These are phyloP conservation scores for Acanthamoeba culbertsoni DNA, from an alignment of 208 protist genomes.

Conservation along the genomic window DNA sequence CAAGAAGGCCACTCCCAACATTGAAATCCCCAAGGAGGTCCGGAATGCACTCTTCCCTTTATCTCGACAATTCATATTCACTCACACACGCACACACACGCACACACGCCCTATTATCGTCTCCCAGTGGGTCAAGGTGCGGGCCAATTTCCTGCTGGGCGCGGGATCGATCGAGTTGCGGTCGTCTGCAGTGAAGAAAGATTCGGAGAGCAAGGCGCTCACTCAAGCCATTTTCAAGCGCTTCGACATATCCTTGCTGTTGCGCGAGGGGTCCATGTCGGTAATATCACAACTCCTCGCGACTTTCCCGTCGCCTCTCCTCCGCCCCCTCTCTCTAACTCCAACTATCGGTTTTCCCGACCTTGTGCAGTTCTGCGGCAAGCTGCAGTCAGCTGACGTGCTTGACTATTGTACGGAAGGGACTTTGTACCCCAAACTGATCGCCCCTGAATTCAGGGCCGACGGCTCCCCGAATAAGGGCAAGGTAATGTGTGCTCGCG, in stretches of 20 bases:
- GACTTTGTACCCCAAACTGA: conserved; percentile 2
- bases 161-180: conserved; percentile 14
- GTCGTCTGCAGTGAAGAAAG: background rate
- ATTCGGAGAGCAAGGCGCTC: background rate
- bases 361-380: background rate
- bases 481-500: background rate
- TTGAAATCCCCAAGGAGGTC: conserved; percentile 8
- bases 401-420: conserved; percentile 52
- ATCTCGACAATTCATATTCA: too few species aligned
- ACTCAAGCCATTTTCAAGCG: conserved; percentile 16
- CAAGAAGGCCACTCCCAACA: background rate
- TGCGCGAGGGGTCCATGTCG: conserved; percentile 32
- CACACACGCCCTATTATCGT: too few species aligned
- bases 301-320: too few species aligned
- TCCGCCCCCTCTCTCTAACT: too few species aligned
- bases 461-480: background rate
- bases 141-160: background rate
- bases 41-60: too few species aligned
- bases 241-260: background rate
- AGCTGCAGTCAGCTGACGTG: conserved; percentile 37
- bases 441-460: background rate
- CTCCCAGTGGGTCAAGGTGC: conserved; percentile 1
- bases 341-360: too few species aligned
- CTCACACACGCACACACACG: too few species aligned
- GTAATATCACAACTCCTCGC: too few species aligned